Percentiles rank a stretch among this genome's conserved stretches.
phyloP scores from a whole-genome alignment of 2,329 filamentous ascomycete species.

The Fragosphaeria purpurea region DNA sequence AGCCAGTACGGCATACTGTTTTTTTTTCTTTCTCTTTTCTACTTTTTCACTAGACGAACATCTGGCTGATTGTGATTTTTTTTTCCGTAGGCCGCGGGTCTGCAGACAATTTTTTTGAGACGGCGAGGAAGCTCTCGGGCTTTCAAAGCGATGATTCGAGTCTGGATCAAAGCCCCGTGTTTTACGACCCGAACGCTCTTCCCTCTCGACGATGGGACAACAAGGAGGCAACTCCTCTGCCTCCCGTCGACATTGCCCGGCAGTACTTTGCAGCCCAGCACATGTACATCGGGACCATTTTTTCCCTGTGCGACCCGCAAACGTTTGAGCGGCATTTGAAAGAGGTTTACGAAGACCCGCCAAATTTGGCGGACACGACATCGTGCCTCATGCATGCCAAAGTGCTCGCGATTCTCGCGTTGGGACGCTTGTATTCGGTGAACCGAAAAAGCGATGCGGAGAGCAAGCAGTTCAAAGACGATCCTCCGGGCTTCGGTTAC shows the following conservation, averaged over 20 bases:
- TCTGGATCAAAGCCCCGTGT: conserved; percentile 21
- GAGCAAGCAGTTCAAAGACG: conserved; percentile 17
- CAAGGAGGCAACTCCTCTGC: conserved; percentile 25
- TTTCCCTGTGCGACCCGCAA: conserved; percentile 38
- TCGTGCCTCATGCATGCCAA: conserved; percentile 41
- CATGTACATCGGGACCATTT: conserved; percentile 47
- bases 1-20: conserved; percentile 3
- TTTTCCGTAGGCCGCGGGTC: conserved; percentile 27
- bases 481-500: conserved; percentile 43
- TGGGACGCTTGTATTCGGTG: conserved; percentile 46
- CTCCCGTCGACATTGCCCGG: conserved; percentile 39
- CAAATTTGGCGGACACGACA: conserved; percentile 32
- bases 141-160: conserved; percentile 18
- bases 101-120: conserved; percentile 29
- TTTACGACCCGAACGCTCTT: conserved; percentile 25
- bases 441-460: conserved; percentile 44
- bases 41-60: neutral
- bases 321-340: conserved; percentile 36
- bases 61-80: neutral
- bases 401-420: conserved; percentile 41
- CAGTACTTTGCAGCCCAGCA: conserved; percentile 35
- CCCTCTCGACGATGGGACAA: conserved; percentile 20
- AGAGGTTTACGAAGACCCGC: conserved; percentile 32
- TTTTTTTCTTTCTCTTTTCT: neutral
- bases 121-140: conserved; percentile 24